A percentile compares a stretch with the other conserved stretches of the same genome.
Conservation (phyloP, 2,329 filamentous ascomycete species). For the Pezicula carpinea region DNA sequence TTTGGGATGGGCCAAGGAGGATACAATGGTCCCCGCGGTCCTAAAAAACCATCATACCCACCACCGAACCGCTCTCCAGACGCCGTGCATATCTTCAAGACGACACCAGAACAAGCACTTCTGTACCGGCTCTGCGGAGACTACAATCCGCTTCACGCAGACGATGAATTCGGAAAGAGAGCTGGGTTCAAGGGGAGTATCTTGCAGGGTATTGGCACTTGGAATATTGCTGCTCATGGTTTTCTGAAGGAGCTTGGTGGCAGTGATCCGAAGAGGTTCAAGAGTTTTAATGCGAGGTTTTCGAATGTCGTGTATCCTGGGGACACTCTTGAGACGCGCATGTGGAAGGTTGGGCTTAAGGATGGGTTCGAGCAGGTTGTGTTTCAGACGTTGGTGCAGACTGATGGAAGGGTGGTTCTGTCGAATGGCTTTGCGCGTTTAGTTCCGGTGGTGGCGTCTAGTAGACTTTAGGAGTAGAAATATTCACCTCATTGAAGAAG, state of each 20-base stretch:
- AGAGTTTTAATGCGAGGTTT: slow-evolving; percentile 40
- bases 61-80: slow-evolving; percentile 34
- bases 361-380: slow-evolving; percentile 31
- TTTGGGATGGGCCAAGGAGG: slow-evolving; percentile 43
- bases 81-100: slow-evolving; percentile 33
- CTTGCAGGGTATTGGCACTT: slow-evolving; percentile 41
- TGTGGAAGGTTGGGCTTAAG: slow-evolving; percentile 34
- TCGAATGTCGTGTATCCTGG: slow-evolving; percentile 43
- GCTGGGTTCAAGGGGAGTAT: slow-evolving; percentile 42
- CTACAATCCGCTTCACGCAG: slow-evolving; percentile 43
- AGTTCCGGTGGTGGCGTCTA: slow-evolving; percentile 15
- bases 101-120: slow-evolving; percentile 34
- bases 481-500: not conserved
- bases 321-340: slow-evolving; percentile 37
- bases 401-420: slow-evolving; percentile 34
- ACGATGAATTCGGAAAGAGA: slow-evolving; percentile 35
- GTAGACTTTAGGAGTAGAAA: slow-evolving; percentile 21
- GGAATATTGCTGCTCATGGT: slow-evolving; percentile 42
- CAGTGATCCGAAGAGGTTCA: slow-evolving; percentile 36
- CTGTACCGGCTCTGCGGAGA: slow-evolving; percentile 43
- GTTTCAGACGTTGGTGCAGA: slow-evolving; percentile 37
- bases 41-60: slow-evolving; percentile 26
- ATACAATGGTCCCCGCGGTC: slow-evolving; percentile 38
- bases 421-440: slow-evolving; percentile 33
- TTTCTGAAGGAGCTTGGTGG: slow-evolving; percentile 35